These are phyloP conservation scores for Curvularia verruculosa DNA, from an alignment of 2,329 filamentous ascomycete species.

Conservation along the genomic window DNA sequence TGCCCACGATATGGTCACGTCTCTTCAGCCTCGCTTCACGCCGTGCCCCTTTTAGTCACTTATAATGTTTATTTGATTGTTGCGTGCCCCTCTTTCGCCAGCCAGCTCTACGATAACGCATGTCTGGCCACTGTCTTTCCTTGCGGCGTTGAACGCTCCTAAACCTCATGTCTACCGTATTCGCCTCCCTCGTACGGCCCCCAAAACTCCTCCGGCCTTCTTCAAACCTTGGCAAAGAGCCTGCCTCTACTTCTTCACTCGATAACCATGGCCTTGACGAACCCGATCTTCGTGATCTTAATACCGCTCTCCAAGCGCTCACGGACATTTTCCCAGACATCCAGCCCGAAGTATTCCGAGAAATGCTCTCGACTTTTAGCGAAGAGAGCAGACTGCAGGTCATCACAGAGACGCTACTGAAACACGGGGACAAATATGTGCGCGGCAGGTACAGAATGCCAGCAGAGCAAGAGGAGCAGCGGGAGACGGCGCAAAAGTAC, in stretches of 20 bases:
- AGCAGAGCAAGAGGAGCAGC: constrained; percentile 45
- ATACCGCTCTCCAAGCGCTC: constrained; percentile 70
- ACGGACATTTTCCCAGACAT: constrained; percentile 78
- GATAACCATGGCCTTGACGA: constrained; percentile 51
- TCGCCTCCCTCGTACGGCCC: constrained; percentile 45
- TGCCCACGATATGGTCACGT: constrained; percentile 4
- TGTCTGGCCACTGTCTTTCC: constrained; percentile 7
- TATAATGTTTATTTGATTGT: constrained; percentile 24
- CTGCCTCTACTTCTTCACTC: constrained; percentile 8
- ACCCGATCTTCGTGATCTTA: constrained; percentile 71
- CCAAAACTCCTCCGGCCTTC: constrained; percentile 26
- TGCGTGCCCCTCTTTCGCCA: background rate
- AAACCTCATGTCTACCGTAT: constrained; percentile 43
- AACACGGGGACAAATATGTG: constrained; percentile 72
- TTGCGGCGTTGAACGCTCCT: constrained; percentile 16
- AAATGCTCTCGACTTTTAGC: constrained; percentile 77
- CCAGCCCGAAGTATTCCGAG: constrained; percentile 81
- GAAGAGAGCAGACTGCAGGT: constrained; percentile 78
- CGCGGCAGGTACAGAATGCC: constrained; percentile 65
- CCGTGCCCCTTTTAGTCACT: constrained; percentile 7
- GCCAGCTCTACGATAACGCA: constrained; percentile 4
- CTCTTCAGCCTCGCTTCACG: constrained; percentile 3
- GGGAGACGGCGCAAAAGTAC: constrained; percentile 38
- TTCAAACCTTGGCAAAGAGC: constrained; percentile 14
- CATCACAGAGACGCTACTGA: constrained; percentile 77